These are phyloP conservation scores for Thoreauomyces humboldtii DNA, from an alignment of 192 early-diverging fungal genomes.

Conservation along the genomic window DNA sequence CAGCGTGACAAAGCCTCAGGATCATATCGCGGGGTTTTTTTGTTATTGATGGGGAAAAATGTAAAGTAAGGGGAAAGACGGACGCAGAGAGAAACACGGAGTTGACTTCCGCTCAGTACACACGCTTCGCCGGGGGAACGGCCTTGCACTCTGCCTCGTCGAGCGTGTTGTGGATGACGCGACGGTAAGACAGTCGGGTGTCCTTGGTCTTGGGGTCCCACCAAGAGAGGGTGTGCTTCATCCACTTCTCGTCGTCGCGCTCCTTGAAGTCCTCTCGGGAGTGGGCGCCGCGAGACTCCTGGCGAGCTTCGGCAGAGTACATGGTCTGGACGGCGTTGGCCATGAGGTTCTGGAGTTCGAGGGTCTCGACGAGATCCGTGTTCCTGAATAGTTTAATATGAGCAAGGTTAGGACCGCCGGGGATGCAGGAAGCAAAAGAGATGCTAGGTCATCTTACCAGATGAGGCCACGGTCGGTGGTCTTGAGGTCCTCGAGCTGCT, in stretches of 20 bases:
- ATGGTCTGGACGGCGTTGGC: conserved; percentile 89
- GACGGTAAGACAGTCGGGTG: conserved; percentile 79
- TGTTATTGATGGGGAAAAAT: too few species aligned
- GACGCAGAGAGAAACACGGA: too few species aligned
- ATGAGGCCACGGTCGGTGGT: conserved; percentile 90
- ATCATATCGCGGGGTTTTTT: too few species aligned
- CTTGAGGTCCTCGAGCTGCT: conserved; percentile 77
- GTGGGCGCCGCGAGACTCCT: conserved; percentile 98
- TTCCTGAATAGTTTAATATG: conserved; percentile 51
- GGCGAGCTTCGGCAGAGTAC: conserved; percentile 80
- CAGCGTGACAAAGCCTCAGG: too few species aligned
- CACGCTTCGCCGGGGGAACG: conserved; percentile 84
- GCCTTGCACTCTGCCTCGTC: conserved; percentile 92
- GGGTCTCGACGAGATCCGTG: conserved; percentile 93
- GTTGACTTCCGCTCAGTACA: too few species aligned
- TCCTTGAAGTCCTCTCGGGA: conserved; percentile 90
- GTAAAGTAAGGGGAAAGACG: too few species aligned
- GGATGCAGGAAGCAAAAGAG: neutral
- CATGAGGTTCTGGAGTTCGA: conserved; percentile 97
- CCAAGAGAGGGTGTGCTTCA: conserved; percentile 98
- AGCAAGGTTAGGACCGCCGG: neutral
- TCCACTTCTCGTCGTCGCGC: conserved; percentile 92
- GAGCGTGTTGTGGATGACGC: conserved; percentile 76
- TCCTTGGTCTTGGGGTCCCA: conserved; percentile 76
- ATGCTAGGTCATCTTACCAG: too few species aligned